Base-by-base conservation (phyloP, 352 stramenopile species). In the Phytophthora hibernalis region DNA sequence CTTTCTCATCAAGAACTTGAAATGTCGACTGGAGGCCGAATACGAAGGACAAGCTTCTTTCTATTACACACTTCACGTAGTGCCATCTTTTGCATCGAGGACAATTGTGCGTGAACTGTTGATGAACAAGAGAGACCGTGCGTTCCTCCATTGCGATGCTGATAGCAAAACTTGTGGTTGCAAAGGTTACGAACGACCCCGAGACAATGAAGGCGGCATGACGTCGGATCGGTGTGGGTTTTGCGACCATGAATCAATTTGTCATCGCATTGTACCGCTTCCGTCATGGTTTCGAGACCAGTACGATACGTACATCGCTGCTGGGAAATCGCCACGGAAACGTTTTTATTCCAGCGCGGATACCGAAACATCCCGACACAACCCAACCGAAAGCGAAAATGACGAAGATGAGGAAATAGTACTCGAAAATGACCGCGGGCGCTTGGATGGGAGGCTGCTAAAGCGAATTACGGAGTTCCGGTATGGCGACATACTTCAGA, bases 281-380 rank as follows among this genome's bases (percentile, higher is more conserved):
- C 85, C 85, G 2, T 82, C 85, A 20, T 93, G 85, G 85, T 87
- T 90, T 60, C 63, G 70, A 37, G 85, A 93, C 38, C 79, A 90
- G 45, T 90, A 89, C 65, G 85, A 90, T 51, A 84, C 79, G 48
- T 93, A 92, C 38, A 3, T 66, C 11, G 28, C 11, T 44, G n/a
- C 28, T 38, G 20, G 13, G 28, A 61, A 50, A 1, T 40, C 26
- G 22, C 24, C 28, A 21, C 24, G 21, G 42, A 54, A 59, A 64
- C 35, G 52, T 24, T 45, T 10, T 3, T 5, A 18, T 20, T 67
- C 54, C 24, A 65, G 49, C 18, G 35, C 33, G 21, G 33, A 54
- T 63, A 20, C 53, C 15, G 62, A 66, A 60, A 45, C 49, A 26
- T 45, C 55, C 24, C 48, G 33, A 44, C 44, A 61, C 2, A 43